phyloP scores from a whole-genome alignment of 192 early-diverging fungal genomes.

The Coemansia sp. region DNA sequence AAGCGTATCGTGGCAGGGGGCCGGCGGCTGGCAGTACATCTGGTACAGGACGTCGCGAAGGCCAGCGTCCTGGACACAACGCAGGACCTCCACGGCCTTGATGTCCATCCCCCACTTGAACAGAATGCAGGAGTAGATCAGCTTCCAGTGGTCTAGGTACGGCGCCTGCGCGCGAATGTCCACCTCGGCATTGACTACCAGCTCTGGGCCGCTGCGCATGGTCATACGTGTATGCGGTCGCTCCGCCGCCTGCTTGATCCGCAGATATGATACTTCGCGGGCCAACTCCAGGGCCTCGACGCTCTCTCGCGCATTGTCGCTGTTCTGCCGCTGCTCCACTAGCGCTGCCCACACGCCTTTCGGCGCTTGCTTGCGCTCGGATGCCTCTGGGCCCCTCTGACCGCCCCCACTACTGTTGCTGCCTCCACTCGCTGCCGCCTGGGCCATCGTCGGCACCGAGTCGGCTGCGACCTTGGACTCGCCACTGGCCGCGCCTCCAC shows the following conservation, averaged over 20 bases:
- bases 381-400: too few relatives aligned
- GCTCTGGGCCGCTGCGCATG: slow-evolving; percentile 4
- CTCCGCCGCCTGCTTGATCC: slow-evolving; percentile 14
- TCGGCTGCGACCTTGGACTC: too few relatives aligned
- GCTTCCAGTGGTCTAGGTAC: slow-evolving; percentile 45
- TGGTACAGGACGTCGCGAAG: slow-evolving; percentile 22
- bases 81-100: slow-evolving; percentile 42
- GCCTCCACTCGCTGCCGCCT: too few relatives aligned
- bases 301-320: too few relatives aligned
- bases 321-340: too few relatives aligned
- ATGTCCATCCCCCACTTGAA: slow-evolving; percentile 36
- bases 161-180: slow-evolving; percentile 10
- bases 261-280: too few relatives aligned
- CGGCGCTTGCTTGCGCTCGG: too few relatives aligned
- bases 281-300: too few relatives aligned
- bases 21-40: slow-evolving; percentile 37
- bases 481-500: slow-evolving; percentile 12
- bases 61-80: slow-evolving; percentile 22
- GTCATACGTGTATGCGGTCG: slow-evolving; percentile 14
- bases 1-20: slow-evolving; percentile 26
- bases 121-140: slow-evolving; percentile 36
- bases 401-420: too few relatives aligned
- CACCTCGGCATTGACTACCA: background rate
- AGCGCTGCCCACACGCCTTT: too few relatives aligned
- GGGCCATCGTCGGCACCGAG: too few relatives aligned